Evolutionary conservation across 1,139 yeast genomes (phyloP), one percentile per base, ranked within the genome.

Genomic region (Yamadazyma diospyri): DNA sequence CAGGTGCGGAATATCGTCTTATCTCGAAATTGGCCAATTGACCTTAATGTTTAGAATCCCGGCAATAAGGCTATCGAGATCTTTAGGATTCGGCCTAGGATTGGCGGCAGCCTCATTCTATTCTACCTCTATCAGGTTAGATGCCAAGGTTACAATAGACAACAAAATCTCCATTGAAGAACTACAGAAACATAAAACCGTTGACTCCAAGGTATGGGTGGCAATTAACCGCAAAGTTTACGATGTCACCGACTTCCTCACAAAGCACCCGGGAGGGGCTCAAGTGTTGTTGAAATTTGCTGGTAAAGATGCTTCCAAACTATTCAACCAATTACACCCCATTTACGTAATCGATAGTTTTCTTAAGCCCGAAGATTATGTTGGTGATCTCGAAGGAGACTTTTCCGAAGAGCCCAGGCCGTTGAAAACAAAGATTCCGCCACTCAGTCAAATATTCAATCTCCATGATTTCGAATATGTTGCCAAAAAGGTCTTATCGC

Each of bases 401-500:
- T 15, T 12, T n/a, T 23, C 21, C 8, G 35, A 24, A 6, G 32
- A 26, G 25, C 32, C 27, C 3, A 25, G 28, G 23, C 20, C 16
- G 7, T 13, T 12, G 5, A 23, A 27, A 14, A 17, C 25, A 8
- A 27, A 23, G 5, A 16, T 38, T 7, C 92, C 92, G 1, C 71
- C 76, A 3, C 48, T 83, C 21, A 57, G 69, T 4, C 71, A 70
- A 42, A 66, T 81, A 40, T 75, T 70, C 56, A 81, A 81, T 48
- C 45, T 80, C 38, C 69, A 75, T 37, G 94, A 84, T 51, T 85
- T 87, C 46, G 95, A 87, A 53, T 70, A 71, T 42, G 73, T 87
- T 28, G 95, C 95, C 1, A 71, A 82, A 32, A 69, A 74, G 39
- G 78, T 82, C 28, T 60, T 86, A 59, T 68, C 81, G 20, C 74